These are phyloP conservation scores for Vitis hybrid DNA, from an alignment of 177 flowering plant genomes.

Conservation along the genomic window DNA sequence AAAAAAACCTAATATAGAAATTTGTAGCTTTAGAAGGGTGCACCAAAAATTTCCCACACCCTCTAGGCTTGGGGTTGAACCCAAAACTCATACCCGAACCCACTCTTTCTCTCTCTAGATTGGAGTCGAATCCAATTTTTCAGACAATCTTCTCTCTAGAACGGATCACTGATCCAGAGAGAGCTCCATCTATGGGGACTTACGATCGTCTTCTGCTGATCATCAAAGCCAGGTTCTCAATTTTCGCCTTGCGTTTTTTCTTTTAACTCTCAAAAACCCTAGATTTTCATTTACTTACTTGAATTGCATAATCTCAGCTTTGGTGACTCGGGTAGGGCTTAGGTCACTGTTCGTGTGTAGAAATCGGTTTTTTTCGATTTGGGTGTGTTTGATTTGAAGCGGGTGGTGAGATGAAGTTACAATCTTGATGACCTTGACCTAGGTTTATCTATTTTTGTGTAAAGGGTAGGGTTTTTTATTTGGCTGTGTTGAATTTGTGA, in stretches of 20 bases:
- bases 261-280: background rate
- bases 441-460: conserved; percentile 1
- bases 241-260: conserved; percentile 1
- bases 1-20: too few relatives aligned
- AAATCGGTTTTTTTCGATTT: too few relatives aligned
- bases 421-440: conserved; percentile 5
- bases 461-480: background rate
- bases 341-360: too few relatives aligned
- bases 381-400: too few relatives aligned
- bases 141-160: background rate
- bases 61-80: background rate
- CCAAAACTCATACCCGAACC: background rate
- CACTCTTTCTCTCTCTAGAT: conserved; percentile 10
- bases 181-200: conserved; percentile 1
- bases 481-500: conserved; percentile 6
- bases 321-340: background rate
- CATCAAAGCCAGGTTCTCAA: background rate
- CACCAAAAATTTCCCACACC: too few relatives aligned
- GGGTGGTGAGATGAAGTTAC: background rate
- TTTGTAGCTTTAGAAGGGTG: too few relatives aligned
- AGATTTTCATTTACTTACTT: background rate
- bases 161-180: conserved; percentile 7
- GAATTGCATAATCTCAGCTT: background rate
- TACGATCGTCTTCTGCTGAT: background rate
- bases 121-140: too few relatives aligned